Base-by-base conservation (phyloP, 495 filamentous ascomycete genomes). In the Sordaria brevicollis region DNA sequence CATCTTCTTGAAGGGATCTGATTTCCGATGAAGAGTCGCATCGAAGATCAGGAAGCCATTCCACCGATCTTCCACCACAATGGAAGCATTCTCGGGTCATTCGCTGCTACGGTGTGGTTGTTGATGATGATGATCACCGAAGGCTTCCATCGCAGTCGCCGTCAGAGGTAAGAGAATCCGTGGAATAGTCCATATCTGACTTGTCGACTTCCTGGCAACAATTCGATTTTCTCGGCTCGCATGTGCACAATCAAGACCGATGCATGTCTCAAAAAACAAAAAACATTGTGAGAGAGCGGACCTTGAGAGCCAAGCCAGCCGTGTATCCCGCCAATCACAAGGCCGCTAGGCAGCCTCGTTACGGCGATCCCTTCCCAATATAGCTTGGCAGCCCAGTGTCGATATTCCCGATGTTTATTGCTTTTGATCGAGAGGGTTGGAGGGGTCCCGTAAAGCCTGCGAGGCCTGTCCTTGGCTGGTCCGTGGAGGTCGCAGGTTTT, bases 401-500 rank as follows among this genome's bases (percentile, higher is more conserved):
- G 35, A 68, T 71, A 67, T 65, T 71, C 37, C 66, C 66, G 4
- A 37, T 69, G 5, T 68, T 57, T 57, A 57, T 57, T 57, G 49
- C 43, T 54, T 57, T 57, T 57, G 49, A 29, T 57, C 49, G 49
- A 57, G 5, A 57, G 21, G 49, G 21, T 21, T 66, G 21, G 68
- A 69, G 54, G 54, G 35, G 33, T 10, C 19, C 54, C 17, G 62
- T 69, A 35, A 70, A 38, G 43, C 38, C 54, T 33, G 67, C 67
- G n/a, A 68, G 41, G 68, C 68, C 36, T 15, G 57, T 70, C 29
- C 54, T 66, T 11, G 65, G 57, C 36, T 70, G 57, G 19, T 57
- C 68, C 21, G 41, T 13, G 25, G 49, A 35, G 34, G n/a, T 65
- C 25, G 66, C 34, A 35, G 37, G 38, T 65, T 33, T 31, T 17